Evolutionary conservation across 2,329 filamentous ascomycete species (phyloP).

Genomic region (Colletotrichum gigasporum): DNA sequence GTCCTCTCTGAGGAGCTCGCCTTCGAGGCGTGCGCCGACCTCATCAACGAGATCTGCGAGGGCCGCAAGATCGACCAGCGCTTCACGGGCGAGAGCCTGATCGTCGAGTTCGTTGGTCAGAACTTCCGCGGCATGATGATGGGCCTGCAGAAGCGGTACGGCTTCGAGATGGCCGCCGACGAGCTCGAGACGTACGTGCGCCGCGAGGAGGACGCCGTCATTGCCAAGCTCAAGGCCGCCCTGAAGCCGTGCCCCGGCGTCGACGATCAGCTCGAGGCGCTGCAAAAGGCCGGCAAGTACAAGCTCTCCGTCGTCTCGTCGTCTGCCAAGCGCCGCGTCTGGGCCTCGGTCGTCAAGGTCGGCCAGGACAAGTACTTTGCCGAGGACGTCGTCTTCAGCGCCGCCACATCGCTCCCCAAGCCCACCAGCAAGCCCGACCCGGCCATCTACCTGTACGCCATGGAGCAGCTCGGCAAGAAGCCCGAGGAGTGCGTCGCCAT

Average conservation of each 20-base stretch:
- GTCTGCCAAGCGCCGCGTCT: conserved; percentile 80
- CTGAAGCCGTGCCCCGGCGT: conserved; percentile 76
- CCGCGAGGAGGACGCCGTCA: conserved; percentile 84
- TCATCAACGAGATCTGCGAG: conserved; percentile 86
- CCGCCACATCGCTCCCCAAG: conserved; percentile 78
- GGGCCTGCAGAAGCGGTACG: conserved; percentile 78
- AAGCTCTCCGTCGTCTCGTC: conserved; percentile 83
- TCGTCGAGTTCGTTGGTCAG: conserved; percentile 89
- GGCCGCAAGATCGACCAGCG: conserved; percentile 69
- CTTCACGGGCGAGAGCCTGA: conserved; percentile 82
- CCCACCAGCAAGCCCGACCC: conserved; percentile 94
- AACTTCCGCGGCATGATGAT: conserved; percentile 94
- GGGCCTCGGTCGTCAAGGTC: conserved; percentile 81
- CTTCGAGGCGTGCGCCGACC: conserved; percentile 89
- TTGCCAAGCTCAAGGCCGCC: conserved; percentile 77
- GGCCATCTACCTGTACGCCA: conserved; percentile 83
- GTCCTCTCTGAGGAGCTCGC: conserved; percentile 90
- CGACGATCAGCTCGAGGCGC: conserved; percentile 71
- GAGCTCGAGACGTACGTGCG: conserved; percentile 80
- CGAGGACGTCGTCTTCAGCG: conserved; percentile 80
- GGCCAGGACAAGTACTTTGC: conserved; percentile 83
- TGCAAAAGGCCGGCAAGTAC: conserved; percentile 71
- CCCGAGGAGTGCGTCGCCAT: conserved; percentile 80
- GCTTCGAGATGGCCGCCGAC: conserved; percentile 73
- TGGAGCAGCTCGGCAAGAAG: conserved; percentile 76